Base-by-base conservation (phyloP, 78 protist genomes). In the Dictyostelium firmibasis region DNA sequence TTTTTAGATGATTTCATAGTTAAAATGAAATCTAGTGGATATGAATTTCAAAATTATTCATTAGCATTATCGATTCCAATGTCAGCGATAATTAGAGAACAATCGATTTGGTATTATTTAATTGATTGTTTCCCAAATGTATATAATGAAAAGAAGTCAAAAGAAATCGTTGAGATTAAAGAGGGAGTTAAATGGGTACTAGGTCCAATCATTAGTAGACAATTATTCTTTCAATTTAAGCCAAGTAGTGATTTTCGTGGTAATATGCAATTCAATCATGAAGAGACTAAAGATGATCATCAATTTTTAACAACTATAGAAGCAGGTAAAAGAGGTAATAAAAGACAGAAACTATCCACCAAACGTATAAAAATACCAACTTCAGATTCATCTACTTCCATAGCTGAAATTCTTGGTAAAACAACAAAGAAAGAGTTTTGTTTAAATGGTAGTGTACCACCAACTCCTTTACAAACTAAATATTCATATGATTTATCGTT, bases 171-270 rank as follows among this genome's bases (percentile, higher is more conserved):
- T 4, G 92, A 85, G 4, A 57, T 92, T 31, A 92, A 92, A 57
- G 96, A 92, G 36, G 96, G 83, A 53, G 53, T 82, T 2, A 92
- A 92, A 86, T 92, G 96, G 96, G n/a, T 76, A 41, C 13, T 85
- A 1, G 96, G 96, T 18, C 96, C 96, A 50, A 41, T 85, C 7
- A 70, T 92, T n/a, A 23, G 50, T 53, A 69, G 75, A 67, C 43
- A 7, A 33, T 31, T 77, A 4, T 77, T 62, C 13, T 78, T 62
- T 44, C 27, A 27, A 29, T 88, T 88, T 67, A 36, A 64, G 31
- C 86, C 74, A 57, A 27, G 78, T 36, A 85, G 92, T 75, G 92
- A 85, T 36, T 85, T 85, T 25, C 81, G 93, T 77, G 84, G 43
- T 11, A 88, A 88, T 44, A 78, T 88, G 86, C 31, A 60, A 7